These are phyloP conservation scores for Globisporangium radiosum DNA, from an alignment of 352 stramenopile genomes.

Conservation along the genomic window DNA sequence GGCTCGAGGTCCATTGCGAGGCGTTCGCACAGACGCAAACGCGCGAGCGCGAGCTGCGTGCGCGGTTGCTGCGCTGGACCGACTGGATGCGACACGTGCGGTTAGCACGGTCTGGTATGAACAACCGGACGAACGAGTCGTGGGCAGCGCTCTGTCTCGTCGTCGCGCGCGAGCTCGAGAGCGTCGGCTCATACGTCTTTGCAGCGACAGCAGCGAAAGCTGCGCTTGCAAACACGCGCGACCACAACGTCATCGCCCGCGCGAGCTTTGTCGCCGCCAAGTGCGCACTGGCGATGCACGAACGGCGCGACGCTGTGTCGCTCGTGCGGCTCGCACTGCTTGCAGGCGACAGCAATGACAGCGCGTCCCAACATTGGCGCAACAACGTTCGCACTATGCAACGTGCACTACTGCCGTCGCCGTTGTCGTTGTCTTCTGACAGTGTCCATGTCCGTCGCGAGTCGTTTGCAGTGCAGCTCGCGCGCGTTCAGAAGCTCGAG, in stretches of 20 bases:
- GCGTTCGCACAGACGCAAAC: no score
- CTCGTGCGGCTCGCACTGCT: constrained; percentile 25
- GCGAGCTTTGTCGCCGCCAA: constrained; percentile 25
- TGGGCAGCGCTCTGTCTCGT: constrained; percentile 36
- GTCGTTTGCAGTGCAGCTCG: constrained; percentile 30
- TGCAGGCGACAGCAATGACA: neutral
- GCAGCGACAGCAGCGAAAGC: constrained; percentile 19
- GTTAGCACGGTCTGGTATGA: no score
- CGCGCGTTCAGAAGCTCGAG: constrained; percentile 50
- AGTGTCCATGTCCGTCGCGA: constrained; percentile 22
- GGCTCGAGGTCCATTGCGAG: no score
- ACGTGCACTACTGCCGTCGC: constrained; percentile 23
- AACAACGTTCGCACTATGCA: constrained; percentile 29
- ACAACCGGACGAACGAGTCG: constrained; percentile 20
- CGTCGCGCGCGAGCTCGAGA: constrained; percentile 28
- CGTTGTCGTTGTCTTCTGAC: neutral
- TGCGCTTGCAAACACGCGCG: constrained; percentile 19
- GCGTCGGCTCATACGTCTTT: constrained; percentile 30
- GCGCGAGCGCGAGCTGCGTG: neutral
- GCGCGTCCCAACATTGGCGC: constrained; percentile 6
- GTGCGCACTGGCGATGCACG: constrained; percentile 16
- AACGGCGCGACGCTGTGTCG: constrained; percentile 11
- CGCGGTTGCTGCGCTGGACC: constrained; percentile 19
- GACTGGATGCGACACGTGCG: constrained; percentile 25
- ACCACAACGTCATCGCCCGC: constrained; percentile 16